These are phyloP conservation scores for Hanseniaspora jakobsenii DNA, from an alignment of 805 yeast genomes.

Conservation along the genomic window DNA sequence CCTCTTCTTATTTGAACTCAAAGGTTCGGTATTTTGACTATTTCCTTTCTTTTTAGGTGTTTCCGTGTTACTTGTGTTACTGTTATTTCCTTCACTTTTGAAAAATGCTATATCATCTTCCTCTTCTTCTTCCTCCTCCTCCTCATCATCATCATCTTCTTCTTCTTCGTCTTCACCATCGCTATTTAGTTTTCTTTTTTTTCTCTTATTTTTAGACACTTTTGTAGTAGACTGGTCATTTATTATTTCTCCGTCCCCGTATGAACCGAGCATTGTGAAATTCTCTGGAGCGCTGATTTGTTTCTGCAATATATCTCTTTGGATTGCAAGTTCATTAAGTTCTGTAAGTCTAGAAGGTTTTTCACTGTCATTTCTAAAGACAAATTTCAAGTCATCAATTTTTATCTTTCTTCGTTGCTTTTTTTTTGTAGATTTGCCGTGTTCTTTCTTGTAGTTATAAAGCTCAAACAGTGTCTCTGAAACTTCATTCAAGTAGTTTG, in stretches of 20 bases:
- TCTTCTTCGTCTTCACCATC: constrained; percentile 3
- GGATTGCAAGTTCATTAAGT: constrained; percentile 10
- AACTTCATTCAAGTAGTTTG: not conserved
- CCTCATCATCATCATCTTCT: constrained; percentile 11
- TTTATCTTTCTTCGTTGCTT: constrained; percentile 1
- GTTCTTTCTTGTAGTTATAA: constrained; percentile 5
- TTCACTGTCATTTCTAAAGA: constrained; percentile 13
- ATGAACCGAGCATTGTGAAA: constrained; percentile 12
- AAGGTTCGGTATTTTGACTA: not conserved
- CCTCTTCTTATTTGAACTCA: too few relatives aligned
- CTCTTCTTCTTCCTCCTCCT: constrained; percentile 7
- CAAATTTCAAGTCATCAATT: constrained; percentile 12
- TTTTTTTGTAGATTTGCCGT: not conserved
- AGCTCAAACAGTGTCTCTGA: constrained; percentile 11
- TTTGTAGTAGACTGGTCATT: not conserved
- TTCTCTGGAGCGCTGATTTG: constrained; percentile 14
- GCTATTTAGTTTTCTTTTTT: not conserved
- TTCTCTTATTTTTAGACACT: not conserved
- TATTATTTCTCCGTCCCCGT: constrained; percentile 7
- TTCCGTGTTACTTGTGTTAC: constrained; percentile 1
- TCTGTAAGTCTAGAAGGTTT: constrained; percentile 13
- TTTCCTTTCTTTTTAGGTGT: not conserved
- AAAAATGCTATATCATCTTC: constrained; percentile 10
- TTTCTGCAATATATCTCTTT: constrained; percentile 13
- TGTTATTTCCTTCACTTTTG: too few relatives aligned